Evolutionary conservation across 441 rosid genomes (phyloP).

Genomic region (Breynia disticha): DNA sequence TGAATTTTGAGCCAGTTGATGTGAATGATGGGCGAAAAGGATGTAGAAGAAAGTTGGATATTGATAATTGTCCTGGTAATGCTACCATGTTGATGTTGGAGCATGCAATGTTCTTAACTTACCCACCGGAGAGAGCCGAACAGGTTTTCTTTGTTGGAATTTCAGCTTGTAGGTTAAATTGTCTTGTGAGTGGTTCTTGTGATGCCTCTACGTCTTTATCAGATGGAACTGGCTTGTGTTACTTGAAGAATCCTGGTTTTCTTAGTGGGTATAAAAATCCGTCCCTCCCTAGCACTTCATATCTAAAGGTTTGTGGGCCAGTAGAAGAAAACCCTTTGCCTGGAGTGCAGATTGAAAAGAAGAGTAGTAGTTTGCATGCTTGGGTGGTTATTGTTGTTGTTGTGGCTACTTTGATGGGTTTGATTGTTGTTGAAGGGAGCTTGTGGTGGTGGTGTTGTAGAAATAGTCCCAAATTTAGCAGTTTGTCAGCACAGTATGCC

Average conservation of each 20-base stretch:
- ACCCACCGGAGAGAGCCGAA: conserved; percentile 3
- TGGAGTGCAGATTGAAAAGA: background rate
- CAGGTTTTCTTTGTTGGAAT: conserved; percentile 32
- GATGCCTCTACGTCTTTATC: conserved; percentile 46
- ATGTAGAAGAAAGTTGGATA: conserved; percentile 41
- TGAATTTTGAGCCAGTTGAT: conserved; percentile 45
- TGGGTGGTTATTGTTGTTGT: conserved; percentile 32
- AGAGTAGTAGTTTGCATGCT: conserved; percentile 14
- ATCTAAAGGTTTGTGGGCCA: conserved; percentile 51
- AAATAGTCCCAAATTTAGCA: conserved; percentile 26
- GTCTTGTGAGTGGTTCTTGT: conserved; percentile 33
- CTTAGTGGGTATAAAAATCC: conserved; percentile 45
- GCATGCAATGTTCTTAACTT: conserved; percentile 30
- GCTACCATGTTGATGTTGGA: conserved; percentile 36
- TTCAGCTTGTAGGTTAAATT: conserved; percentile 39
- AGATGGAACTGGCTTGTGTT: conserved; percentile 55
- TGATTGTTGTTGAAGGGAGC: conserved; percentile 29
- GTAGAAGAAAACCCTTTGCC: conserved; percentile 26
- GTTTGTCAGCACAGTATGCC: conserved; percentile 31
- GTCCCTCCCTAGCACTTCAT: conserved; percentile 39
- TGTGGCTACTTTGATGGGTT: conserved; percentile 21
- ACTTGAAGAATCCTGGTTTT: conserved; percentile 38
- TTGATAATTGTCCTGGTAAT: conserved; percentile 32
- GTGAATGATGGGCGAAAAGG: conserved; percentile 37
- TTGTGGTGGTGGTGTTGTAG: conserved; percentile 43